Evolutionary conservation across 495 filamentous ascomycete genomes (phyloP), one percentile per base, ranked within the genome.

Genomic region (Penicillium atrosanguineum): DNA sequence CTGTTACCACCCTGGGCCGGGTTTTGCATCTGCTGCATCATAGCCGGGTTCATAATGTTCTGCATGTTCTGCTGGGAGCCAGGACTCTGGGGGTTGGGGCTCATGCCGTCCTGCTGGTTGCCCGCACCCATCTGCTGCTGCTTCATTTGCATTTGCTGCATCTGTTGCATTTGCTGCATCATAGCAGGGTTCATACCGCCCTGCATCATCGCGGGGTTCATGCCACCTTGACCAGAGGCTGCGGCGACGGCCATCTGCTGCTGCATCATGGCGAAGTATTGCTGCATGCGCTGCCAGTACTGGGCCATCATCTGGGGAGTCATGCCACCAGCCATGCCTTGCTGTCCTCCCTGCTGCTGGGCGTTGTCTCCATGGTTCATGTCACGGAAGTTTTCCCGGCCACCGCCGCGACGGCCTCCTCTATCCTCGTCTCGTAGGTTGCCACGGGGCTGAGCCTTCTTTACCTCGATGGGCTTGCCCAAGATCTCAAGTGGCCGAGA

Each of bases 281-380:
- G 88, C 68, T 98, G 95, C 90, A 98, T 95, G 21, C 91, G 84
- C 65, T 95, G 89, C 83, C 92, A 91, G 72, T 96, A 96, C 70
- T 96, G 91, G 2, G 94, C 94, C 91, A 98, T 96, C 81, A 96
- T 83, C 63, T 95, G 90, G 0, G 94, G 94, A 8, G 88, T 91
- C 84, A 97, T 90, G 28, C 87, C 86, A 40, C 70, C 72, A 25
- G 63, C 61, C 64, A 77, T 70, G 38, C 74, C 71, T 56, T 75
- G 70, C 55, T 74, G 70, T 37, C 62, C 69, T 42, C 67, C 68
- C 23, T 77, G 82, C 73, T 70, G 83, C 61, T 80, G 75, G 55
- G 69, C 69, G 44, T 64, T 72, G 39, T 66, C 76, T 31, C 58
- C 75, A 43, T 79, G 75, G 43, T 68, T 68, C 52, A 71, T 71